Percentiles rank a stretch among this genome's conserved stretches.
Evolutionary conservation across 495 filamentous ascomycete genomes (phyloP).

Genomic region (Hyaloscypha hepaticicola): DNA sequence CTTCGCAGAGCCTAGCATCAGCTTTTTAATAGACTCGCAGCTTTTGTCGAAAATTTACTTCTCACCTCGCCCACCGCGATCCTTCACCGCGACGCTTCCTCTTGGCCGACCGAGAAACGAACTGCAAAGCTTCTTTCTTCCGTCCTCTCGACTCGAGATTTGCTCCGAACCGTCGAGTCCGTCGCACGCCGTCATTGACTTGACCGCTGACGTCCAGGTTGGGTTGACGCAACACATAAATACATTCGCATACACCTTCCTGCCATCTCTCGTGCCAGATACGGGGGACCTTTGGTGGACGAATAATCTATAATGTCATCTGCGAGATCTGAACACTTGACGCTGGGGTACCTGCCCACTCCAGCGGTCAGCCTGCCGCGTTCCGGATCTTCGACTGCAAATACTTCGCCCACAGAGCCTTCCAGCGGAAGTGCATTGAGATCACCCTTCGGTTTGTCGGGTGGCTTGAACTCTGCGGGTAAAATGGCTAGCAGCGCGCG

Average conservation of each 20-base stretch:
- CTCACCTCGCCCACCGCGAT: conserved; percentile 6
- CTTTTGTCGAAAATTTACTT: conserved; percentile 14
- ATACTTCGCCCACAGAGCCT: conserved; percentile 83
- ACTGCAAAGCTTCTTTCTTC: background rate
- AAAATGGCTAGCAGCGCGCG: conserved; percentile 73
- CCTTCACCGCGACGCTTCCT: conserved; percentile 4
- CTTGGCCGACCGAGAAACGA: conserved; percentile 7
- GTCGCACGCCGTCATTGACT: conserved; percentile 9
- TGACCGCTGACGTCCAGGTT: conserved; percentile 9
- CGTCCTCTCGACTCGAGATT: conserved; percentile 9
- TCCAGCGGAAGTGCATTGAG: conserved; percentile 64
- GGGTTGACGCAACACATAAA: conserved; percentile 9
- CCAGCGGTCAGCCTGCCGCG: conserved; percentile 60
- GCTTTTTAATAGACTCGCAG: conserved; percentile 27
- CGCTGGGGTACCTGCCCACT: conserved; percentile 66
- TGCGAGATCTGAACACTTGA: conserved; percentile 78
- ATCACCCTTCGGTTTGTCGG: conserved; percentile 72
- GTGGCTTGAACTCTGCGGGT: conserved; percentile 59
- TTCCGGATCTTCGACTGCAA: conserved; percentile 83
- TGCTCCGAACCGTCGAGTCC: background rate
- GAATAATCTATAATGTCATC: conserved; percentile 90
- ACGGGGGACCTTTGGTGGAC: conserved; percentile 28
- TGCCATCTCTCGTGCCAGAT: conserved; percentile 31
- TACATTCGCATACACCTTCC: conserved; percentile 26
- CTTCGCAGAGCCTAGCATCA: conserved; percentile 2